Percentiles rank a stretch among this genome's conserved stretches.
Evolutionary conservation across 192 early-diverging fungal species (phyloP).

Genomic region (Coemansia sp.): DNA sequence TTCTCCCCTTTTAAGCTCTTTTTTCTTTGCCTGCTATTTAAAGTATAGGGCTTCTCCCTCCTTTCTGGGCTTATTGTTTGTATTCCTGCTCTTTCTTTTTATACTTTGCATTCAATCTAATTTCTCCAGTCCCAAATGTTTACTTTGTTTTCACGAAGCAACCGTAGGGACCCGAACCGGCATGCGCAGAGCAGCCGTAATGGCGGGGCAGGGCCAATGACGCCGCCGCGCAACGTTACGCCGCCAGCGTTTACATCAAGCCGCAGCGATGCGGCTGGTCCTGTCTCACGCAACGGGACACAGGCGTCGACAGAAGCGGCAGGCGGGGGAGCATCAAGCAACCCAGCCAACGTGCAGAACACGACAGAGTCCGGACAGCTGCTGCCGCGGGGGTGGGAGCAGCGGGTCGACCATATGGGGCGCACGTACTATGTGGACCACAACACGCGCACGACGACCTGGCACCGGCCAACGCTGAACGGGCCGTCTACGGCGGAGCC

Average conservation of each 20-base stretch:
- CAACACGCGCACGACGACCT: conserved; percentile 93
- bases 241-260: neutral
- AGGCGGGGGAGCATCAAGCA: neutral
- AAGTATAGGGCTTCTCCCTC: neutral
- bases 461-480: conserved; percentile 59
- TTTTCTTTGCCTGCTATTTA: neutral
- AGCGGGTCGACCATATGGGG: conserved; percentile 87
- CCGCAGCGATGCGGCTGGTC: conserved; percentile 7
- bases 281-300: conserved; percentile 17
- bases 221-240: conserved; percentile 26
- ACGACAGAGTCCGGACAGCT: conserved; percentile 24
- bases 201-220: conserved; percentile 16
- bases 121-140: conserved; percentile 20
- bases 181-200: conserved; percentile 18
- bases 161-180: conserved; percentile 39
- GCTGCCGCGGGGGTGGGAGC: conserved; percentile 84
- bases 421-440: conserved; percentile 98
- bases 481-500: conserved; percentile 35
- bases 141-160: conserved; percentile 47
- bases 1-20: neutral
- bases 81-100: neutral
- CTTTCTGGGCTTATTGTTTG: conserved; percentile 20
- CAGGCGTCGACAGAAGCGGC: conserved; percentile 8
- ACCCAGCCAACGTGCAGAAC: conserved; percentile 8
- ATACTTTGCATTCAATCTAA: neutral